Evolutionary conservation across 441 rosid genomes (phyloP).

Genomic region (Codiaeum variegatum): DNA sequence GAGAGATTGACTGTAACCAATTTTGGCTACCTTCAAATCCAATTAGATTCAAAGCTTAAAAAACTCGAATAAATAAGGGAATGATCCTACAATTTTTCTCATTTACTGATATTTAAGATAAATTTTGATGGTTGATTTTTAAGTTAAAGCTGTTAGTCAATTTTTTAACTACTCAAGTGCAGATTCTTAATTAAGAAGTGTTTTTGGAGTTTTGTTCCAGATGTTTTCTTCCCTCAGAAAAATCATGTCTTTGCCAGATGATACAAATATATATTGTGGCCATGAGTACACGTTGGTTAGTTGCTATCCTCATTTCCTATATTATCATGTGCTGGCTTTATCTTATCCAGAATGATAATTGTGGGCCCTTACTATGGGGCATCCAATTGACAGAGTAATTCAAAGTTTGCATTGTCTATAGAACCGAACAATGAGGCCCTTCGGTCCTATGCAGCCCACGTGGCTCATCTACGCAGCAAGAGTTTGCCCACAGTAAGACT

Average conservation of each 20-base stretch:
- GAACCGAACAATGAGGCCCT: slow-evolving; percentile 88
- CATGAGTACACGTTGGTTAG: slow-evolving; percentile 90
- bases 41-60: neutral
- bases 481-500: slow-evolving; percentile 70
- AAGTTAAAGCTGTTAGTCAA: neutral
- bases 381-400: slow-evolving; percentile 57
- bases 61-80: neutral
- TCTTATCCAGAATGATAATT: slow-evolving; percentile 9
- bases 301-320: slow-evolving; percentile 12
- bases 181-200: neutral
- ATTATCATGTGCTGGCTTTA: neutral
- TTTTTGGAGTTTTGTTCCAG: slow-evolving; percentile 41
- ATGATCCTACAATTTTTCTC: neutral
- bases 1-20: neutral
- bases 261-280: slow-evolving; percentile 77
- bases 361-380: slow-evolving; percentile 13
- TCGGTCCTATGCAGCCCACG: slow-evolving; percentile 66
- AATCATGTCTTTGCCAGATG: slow-evolving; percentile 73
- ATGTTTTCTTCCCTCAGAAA: slow-evolving; percentile 73
- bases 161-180: neutral
- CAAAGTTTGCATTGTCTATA: slow-evolving; percentile 83
- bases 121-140: neutral
- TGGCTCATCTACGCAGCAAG: slow-evolving; percentile 77
- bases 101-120: neutral
- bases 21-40: neutral